These are phyloP conservation scores for Helotiales sp. DNA, from an alignment of 2,329 filamentous ascomycete species.

Conservation along the genomic window DNA sequence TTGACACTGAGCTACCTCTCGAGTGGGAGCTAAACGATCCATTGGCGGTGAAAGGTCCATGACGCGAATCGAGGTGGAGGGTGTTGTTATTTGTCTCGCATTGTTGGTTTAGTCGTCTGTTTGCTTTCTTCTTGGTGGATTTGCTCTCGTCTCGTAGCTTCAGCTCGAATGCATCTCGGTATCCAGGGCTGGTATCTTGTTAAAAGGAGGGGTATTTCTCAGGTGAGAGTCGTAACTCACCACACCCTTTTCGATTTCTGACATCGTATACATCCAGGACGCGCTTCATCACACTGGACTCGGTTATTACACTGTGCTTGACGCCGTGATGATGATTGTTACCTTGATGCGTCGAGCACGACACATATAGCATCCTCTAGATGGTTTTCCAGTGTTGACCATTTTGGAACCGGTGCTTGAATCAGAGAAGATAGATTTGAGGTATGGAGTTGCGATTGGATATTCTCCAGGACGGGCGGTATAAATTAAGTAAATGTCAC, in stretches of 20 bases:
- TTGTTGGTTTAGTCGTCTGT: conserved; percentile 51
- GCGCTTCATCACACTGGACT: conserved; percentile 63
- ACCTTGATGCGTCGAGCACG: conserved; percentile 60
- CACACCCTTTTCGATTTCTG: conserved; percentile 59
- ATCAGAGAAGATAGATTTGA: not conserved
- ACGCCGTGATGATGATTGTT: not conserved
- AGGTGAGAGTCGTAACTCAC: conserved; percentile 44
- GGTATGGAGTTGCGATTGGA: conserved; percentile 8
- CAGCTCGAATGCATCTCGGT: conserved; percentile 60
- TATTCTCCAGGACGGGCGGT: not conserved
- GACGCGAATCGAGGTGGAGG: not conserved
- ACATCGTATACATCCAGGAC: conserved; percentile 64
- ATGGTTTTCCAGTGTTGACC: conserved; percentile 65
- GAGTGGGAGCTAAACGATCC: not conserved
- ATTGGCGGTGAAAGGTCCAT: conserved; percentile 35
- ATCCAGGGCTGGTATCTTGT: conserved; percentile 44
- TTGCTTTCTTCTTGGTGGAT: conserved; percentile 62
- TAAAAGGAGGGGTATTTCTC: not conserved
- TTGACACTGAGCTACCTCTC: conserved; percentile 12
- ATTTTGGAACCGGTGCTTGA: conserved; percentile 39
- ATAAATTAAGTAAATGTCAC: not conserved
- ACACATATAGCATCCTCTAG: conserved; percentile 70
- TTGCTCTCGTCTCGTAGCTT: conserved; percentile 68
- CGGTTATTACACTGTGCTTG: not conserved
- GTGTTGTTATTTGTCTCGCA: conserved; percentile 13